Evolutionary conservation across 371 early-diverging fungal genomes (phyloP), one percentile per base, ranked within the genome.

Genomic region (Choanephora cucurbitarum): DNA sequence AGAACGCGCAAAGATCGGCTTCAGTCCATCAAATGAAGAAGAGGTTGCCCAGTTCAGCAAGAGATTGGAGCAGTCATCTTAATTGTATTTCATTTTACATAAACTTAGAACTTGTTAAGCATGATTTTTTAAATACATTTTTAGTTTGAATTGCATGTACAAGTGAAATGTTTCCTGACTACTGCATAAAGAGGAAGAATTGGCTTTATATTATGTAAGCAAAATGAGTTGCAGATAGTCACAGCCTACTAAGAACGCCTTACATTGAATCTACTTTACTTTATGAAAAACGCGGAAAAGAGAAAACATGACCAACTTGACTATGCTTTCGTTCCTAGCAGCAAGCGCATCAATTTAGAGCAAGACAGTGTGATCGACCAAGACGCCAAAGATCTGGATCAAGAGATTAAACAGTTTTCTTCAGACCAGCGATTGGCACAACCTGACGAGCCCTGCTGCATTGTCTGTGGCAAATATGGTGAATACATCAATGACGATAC

Each of bases 1-100:
- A 44, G 72, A 82, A 58, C 81, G 92, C 19, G 28, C 41, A 14
- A 55, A 55, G 58, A 81, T 86, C 33, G 85, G 84, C 22, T 92
- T 89, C 57, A 74, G 84, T 39, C 92, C 92, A 4, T 71, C 77
- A 8, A 81, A 92, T 60, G 65, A 75, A 28, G 61, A 70, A 0
- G 65, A 77, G 52, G 78, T 85, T 46, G 74, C 64, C 45, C 51
- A 66, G 51, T 86, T 85, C 48, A 67, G 79, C 58, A 62, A 55
- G 44, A 59, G 70, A 31, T 45, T 69, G 6, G 53, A 60, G 43
- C 28, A 28, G 55, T 70, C 18, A 71, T 76, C 24, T 53, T 60
- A 48, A 60, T 48, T 15, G 52, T 42, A 45, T 37, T 28, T 28
- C 28, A 28, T 28, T 28, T 28, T 7, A 28, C 28, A 28, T 28